Conservation (phyloP, 371 early-diverging fungal species). For the Zychaea mexicana region DNA sequence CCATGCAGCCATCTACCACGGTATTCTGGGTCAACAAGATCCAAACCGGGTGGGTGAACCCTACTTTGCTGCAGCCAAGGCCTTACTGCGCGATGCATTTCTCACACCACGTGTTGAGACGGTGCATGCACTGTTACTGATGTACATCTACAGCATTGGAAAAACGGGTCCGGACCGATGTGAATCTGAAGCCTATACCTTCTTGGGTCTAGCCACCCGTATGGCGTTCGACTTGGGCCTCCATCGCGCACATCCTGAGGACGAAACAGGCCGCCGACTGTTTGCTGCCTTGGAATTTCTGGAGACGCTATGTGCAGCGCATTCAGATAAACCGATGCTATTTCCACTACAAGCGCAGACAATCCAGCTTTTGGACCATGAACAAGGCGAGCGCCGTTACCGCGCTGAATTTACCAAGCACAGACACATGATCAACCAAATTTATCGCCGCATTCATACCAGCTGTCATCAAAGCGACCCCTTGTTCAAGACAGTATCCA, state of each 20-base stretch:
- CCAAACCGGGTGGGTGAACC: conserved; percentile 47
- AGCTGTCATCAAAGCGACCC: conserved; percentile 36
- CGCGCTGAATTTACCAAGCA: conserved; percentile 46
- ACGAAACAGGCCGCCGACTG: conserved; percentile 34
- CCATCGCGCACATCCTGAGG: conserved; percentile 23
- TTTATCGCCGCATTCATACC: conserved; percentile 40
- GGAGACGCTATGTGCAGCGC: conserved; percentile 39
- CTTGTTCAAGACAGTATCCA: conserved; percentile 35
- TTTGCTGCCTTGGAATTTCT: conserved; percentile 46
- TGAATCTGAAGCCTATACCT: conserved; percentile 51
- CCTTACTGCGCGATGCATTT: conserved; percentile 33
- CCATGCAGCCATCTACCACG: conserved; percentile 51
- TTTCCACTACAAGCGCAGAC: conserved; percentile 35
- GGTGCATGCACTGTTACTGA: conserved; percentile 43
- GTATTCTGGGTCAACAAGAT: conserved; percentile 41
- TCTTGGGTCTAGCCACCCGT: conserved; percentile 47
- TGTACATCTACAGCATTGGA: conserved; percentile 55
- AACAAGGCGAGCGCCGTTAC: conserved; percentile 29
- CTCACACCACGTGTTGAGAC: conserved; percentile 38
- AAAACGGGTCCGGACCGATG: conserved; percentile 29
- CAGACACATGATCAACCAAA: conserved; percentile 40
- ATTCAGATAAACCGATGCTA: conserved; percentile 46
- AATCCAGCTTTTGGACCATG: conserved; percentile 20
- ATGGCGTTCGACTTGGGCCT: conserved; percentile 47
- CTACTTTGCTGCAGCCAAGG: conserved; percentile 40